Base-by-base conservation (phyloP, 1,139 yeast genomes). In the Pichia sp. region DNA sequence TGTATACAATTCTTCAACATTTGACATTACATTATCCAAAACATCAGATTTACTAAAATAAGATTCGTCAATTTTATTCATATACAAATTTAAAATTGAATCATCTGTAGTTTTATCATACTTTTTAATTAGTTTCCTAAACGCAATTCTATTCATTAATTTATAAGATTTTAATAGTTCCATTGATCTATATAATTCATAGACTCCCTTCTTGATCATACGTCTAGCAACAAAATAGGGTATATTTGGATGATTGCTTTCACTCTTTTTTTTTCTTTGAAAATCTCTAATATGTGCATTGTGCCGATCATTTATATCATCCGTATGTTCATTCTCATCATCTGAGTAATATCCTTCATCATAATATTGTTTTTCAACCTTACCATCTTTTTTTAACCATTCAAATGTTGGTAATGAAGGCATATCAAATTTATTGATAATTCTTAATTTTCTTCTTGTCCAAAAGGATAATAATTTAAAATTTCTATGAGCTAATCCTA, bases 91-190 rank as follows among this genome's bases (percentile, higher is more conserved):
- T 31, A 83, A 73, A 22, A 82, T 70, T 2, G 72, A 60, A 5
- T 81, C 74, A 19, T 72, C 67, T 19, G 85, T 76, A 5, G 84
- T 74, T 62, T 93, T 93, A 69, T 93, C 99, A 65, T 80, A 90
- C 67, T 93, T 93, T 64, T 93, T 93, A 52, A 90, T 76, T 63
- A 93, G 83, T 63, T 93, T 93, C 53, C 96, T 77, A 62, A 91
- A 82, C 0, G 95, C 99, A 0, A 96, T 90, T 39, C 90, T 76
- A 67, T 93, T 93, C 60, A 91, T 69, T 45, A 83, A 75, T 57
- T 88, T 76, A 66, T 83, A 93, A 1, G 95, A 86, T 60, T 83
- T 82, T 51, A 93, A 73, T 46, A 93, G 73, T 58, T 91, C 90
- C 55, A 93, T 71, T 11, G 87, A 81, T 52, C 96, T 75, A 67